Base-by-base conservation (phyloP, 306 rosid species). In the Vicia villosa region DNA sequence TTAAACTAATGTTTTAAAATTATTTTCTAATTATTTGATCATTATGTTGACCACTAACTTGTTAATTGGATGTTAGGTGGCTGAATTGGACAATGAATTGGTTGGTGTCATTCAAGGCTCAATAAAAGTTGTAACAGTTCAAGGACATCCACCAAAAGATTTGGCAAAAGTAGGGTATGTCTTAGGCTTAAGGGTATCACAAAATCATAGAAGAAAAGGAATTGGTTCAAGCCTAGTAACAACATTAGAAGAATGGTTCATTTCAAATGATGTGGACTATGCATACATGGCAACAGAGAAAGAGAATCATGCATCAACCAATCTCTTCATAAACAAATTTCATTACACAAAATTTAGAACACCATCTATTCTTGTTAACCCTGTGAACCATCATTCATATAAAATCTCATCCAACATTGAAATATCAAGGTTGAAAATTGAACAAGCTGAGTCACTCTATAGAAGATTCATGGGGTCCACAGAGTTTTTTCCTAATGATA, bases 101-200 rank as follows among this genome's bases (percentile, higher is more conserved):
- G 89, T 90, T 74, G 98, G 98, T 17, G 90, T 85, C 40, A 85
- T 93, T 72, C 98, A 88, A 81, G 97, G 97, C 56, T 88, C 97
- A 4, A 83, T 90, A 71, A 93, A 93, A 75, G 70, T 72, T 65
- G 98, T 88, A 6, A 78, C 90, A 5, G 17, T 88, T 68, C 85
- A 82, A 37, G 77, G 75, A 1, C 88, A 84, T 19, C 83, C 89
- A 24, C 84, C 88, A 15, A 75, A 72, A 24, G 76, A 77, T 49
- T 79, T 72, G 74, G 93, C 91, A 42, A 88, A 81, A 68, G 89
- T 88, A 14, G 98, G 97, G 58, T 93, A 88, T 79, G 76, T 93
- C 36, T 56, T 93, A 66, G 98, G 98, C 69, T 78, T 93, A 10
- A 85, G 96, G 69, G 92, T 93, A 0, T 70, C 86, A 5, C 90